Evolutionary conservation across 1,139 yeast species (phyloP), one percentile per base, ranked within the genome.

Genomic region (Yamadazyma triangularis): DNA sequence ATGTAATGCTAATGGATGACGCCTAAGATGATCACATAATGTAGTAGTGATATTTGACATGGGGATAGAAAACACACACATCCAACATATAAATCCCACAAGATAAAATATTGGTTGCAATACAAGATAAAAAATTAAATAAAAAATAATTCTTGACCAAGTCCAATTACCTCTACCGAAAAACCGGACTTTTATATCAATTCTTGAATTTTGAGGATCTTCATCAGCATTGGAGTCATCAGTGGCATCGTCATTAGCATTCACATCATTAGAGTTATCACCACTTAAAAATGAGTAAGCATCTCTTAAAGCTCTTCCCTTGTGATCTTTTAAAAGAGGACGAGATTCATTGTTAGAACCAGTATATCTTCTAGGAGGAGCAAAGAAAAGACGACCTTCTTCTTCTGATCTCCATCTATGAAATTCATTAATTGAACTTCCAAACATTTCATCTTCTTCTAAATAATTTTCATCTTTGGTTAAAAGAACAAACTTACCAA

Each of bases 161-260:
- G 83, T 79, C 98, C 98, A 91, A 42, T 78, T 67, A 18, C 98
- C 98, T 54, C 98, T 73, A 20, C 98, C 98, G 54, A 91, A 91
- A 32, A 78, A 68, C 38, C 98, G 62, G 21, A 69, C 62, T 42
- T 77, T 77, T 27, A 67, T 59, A 38, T 67, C 70, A 18, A 7
- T 18, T 18, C 20, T 18, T 18, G 20, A 18, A 28, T 42, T 32
- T 24, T 35, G 28, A 3, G 24, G 26, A n/a, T 27, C 26, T 11
- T 60, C 68, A 15, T 57, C 63, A 4, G 66, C 61, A 21, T 58
- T 60, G 24, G 33, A 42, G 3, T 46, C 46, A 13, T 46, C 58
- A 8, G 45, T 53, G 9, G 20, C 9, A 28, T 45, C 51, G 11
- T 39, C 48, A n/a, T 27, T 25, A 12, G 60, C 68, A 15, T 57